Evolutionary conservation across 1,139 yeast genomes (phyloP), one percentile per base, ranked within the genome.

Genomic region (Blastobotrys raffinosifermentans): DNA sequence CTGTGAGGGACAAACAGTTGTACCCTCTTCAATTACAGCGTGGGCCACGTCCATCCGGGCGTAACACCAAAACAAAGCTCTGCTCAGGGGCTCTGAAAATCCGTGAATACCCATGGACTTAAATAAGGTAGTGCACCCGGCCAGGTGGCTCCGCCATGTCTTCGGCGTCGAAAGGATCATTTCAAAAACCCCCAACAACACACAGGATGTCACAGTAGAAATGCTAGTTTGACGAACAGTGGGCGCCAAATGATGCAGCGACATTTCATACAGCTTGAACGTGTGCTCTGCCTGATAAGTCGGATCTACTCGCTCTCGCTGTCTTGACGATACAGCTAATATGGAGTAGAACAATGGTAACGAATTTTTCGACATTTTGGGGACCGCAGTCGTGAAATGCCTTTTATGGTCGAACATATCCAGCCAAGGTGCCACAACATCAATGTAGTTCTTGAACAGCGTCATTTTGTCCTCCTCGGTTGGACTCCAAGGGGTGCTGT

Each of bases 91-190:
- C 4, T 51, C 52, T 30, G 60, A 49, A 41, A 66, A 66, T 5
- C 70, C 71, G 47, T 63, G 47, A 30, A 66, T 57, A 7, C 59
- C 61, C 29, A 57, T 57, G n/a, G 63, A 55, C 31, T 58, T 55
- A 40, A 67, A 62, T 34, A 68, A 46, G 0, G 64, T 58, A 4
- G 65, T 58, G 46, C 69, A 61, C n/a, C 65, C 66, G 40, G 60
- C 63, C 9, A 66, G 48, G 43, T 67, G 66, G 29, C 55, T 54
- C 36, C 67, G 49, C 67, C 69, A 65, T 46, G 56, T 55, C 26
- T 51, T 52, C 3, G 66, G 66, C 1, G 58, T 46, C 3, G 60
- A 52, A 4, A 59, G 53, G 64, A 62, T 58, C 64, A 61, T 60
- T 42, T 62, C 66, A 29, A 62, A 52, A 3, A 59, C 64, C 51